Evolutionary conservation across 2,329 filamentous ascomycete genomes (phyloP), one percentile per base, ranked within the genome.

Genomic region (Colletotrichum truncatum): DNA sequence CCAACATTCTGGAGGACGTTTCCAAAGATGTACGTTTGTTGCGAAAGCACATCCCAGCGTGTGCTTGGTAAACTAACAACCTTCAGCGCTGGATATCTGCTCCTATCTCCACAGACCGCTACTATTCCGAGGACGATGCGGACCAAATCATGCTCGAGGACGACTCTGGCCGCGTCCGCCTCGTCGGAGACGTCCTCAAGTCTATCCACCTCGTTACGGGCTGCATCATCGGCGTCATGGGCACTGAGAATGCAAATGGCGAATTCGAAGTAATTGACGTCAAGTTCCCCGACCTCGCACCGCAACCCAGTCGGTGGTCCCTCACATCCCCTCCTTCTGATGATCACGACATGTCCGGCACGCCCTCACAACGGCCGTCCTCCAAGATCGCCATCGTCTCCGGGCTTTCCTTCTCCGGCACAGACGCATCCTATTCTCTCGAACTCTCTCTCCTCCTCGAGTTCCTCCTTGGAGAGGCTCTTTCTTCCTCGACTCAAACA

Each of bases 1-100:
- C 97, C 1, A 97, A 97, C 74, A 95, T 99, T 76, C 82, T 99
- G 32, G 94, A 98, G 65, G 96, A 99, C 72, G 92, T 99, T 41
- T 91, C 93, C 39, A 97, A 97, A 79, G 95, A 98, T 78, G 93
- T 94, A 80, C 68, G 86, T 79, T 11, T 36, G 51, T 28, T 61
- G 43, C 45, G 56, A n/a, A n/a, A n/a, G n/a, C 28, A 21, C 2
- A 32, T 18, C 8, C 0, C n/a, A 1, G 18, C 16, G 26, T 12
- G 34, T 3, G 43, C 21, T 2, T 10, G 3, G 8, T 21, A 12
- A 11, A 4, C 53, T 45, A 8, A 57, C 25, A n/a, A 12, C 36
- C 9, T 3, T 34, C 68, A 97, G 91, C 92, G 94, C 75, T 98
- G 93, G 91, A 93, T 97, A 64, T 91, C 93, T 1, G 93, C 92